These are phyloP conservation scores for Sclerotinia subarctica DNA, from an alignment of 2,329 filamentous ascomycete species.

Conservation along the genomic window DNA sequence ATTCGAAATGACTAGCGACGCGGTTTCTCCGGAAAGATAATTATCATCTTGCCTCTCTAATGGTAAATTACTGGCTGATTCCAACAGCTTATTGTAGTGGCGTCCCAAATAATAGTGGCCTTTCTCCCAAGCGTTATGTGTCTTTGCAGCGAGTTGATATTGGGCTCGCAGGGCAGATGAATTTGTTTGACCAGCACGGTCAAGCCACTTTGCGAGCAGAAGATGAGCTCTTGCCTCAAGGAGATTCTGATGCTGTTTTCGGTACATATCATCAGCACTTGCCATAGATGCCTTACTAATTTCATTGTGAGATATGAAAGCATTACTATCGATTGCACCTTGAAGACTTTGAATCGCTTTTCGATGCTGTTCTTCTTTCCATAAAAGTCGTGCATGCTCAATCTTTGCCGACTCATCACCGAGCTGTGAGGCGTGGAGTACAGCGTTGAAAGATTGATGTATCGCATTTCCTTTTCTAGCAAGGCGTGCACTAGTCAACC, in stretches of 20 bases:
- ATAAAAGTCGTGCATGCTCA: constrained; percentile 88
- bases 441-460: constrained; percentile 88
- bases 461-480: constrained; percentile 81
- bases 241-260: constrained; percentile 50
- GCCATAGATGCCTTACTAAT: constrained; percentile 28
- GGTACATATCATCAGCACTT: constrained; percentile 20
- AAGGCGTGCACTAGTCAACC: constrained; percentile 80
- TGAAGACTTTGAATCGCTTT: constrained; percentile 93
- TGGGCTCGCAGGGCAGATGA: constrained; percentile 73
- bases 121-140: constrained; percentile 79
- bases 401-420: constrained; percentile 87
- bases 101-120: constrained; percentile 95
- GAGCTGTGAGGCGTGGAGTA: constrained; percentile 80
- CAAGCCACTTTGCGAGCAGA: constrained; percentile 93
- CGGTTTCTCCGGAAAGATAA: constrained; percentile 76
- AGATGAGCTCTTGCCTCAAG: constrained; percentile 78
- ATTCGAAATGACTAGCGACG: constrained; percentile 89
- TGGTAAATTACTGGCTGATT: constrained; percentile 78
- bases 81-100: constrained; percentile 94
- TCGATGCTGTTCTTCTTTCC: constrained; percentile 88
- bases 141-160: constrained; percentile 78
- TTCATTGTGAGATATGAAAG: constrained; percentile 54
- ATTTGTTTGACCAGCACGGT: constrained; percentile 89
- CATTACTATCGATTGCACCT: constrained; percentile 76
- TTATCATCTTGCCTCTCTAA: constrained; percentile 72